phyloP scores from a whole-genome alignment of 2,329 filamentous ascomycete genomes.

The Ophiostoma populinum region DNA sequence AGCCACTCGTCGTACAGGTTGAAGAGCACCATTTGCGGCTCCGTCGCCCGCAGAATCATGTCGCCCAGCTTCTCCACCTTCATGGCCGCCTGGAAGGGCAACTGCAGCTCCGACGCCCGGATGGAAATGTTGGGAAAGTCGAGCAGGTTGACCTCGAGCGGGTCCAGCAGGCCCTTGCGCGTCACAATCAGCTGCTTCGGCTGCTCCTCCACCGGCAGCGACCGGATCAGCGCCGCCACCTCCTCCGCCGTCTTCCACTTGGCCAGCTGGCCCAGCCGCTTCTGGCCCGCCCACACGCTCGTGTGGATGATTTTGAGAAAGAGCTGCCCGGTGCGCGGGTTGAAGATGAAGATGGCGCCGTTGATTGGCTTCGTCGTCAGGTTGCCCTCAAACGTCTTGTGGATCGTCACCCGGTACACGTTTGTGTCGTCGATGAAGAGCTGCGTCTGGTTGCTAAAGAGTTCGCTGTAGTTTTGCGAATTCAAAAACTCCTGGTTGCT shows the following conservation, averaged over 20 bases:
- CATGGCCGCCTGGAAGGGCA: constrained; percentile 99
- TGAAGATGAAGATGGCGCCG: constrained; percentile 99
- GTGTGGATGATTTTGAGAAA: constrained; percentile 99
- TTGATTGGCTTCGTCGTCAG: constrained; percentile 99
- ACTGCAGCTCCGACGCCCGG: constrained; percentile 84
- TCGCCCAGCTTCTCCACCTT: constrained; percentile 98
- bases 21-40: constrained; percentile 99
- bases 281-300: constrained; percentile 97
- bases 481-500: constrained; percentile 99
- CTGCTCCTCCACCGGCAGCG: constrained; percentile 90
- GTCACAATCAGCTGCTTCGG: constrained; percentile 98
- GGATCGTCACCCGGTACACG: constrained; percentile 96
- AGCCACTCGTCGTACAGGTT: constrained; percentile 98
- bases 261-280: constrained; percentile 91
- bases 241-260: constrained; percentile 99
- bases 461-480: constrained; percentile 96
- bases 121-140: constrained; percentile 99
- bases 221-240: constrained; percentile 92
- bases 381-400: constrained; percentile 99
- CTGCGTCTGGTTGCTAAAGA: constrained; percentile 98
- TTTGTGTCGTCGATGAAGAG: constrained; percentile 99
- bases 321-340: constrained; percentile 90
- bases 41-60: constrained; percentile 94
- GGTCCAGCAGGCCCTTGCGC: constrained; percentile 89
- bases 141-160: constrained; percentile 87